Evolutionary conservation across 495 filamentous ascomycete genomes (phyloP), one percentile per base, ranked within the genome.

Genomic region (Margaritispora aquatica): DNA sequence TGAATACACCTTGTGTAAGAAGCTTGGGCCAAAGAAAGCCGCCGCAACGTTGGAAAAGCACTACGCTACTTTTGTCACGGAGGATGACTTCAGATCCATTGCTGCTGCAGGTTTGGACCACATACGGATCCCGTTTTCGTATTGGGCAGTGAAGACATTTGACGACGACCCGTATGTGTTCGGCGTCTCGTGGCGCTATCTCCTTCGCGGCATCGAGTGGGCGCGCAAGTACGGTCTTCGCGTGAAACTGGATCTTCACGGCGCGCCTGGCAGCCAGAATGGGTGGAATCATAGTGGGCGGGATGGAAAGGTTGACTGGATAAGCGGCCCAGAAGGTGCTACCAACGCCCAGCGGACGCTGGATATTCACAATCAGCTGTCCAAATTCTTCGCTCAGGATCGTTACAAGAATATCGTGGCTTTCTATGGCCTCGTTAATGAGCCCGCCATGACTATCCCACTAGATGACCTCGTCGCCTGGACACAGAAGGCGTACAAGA

Each of bases 161-260:
- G 84, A 87, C 26, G 88, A 80, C 21, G 93, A 98, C 66, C 88
- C 92, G 0, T 98, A 94, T 68, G 81, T 98, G 23, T 80, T 87
- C 27, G 85, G 90, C 57, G 88, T 88, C 26, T 83, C 88, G 0
- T 98, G 93, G 93, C 82, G 94, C 10, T 98, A 98, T 69, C 85
- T 98, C 1, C 80, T 98, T 2, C 85, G 94, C 20, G 89, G 79
- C 4, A 95, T 98, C 63, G 94, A 98, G 65, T 97, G 87, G 73
- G 86, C 86, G 31, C 84, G 94, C 19, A 90, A 92, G 66, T 89
- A 96, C 68, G 94, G 94, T 1, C 77, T 98, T 13, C 85, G 94
- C 1, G 85, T 98, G 34, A 98, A 97, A 59, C 85, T 98, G 3
- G 94, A 98, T 68, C 76, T 96, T 1, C 94, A 98, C 71, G 92